Evolutionary conservation across 768 basidiomycete genomes (phyloP), one percentile per base, ranked within the genome.

Genomic region (Termitomyces eurrhizus): DNA sequence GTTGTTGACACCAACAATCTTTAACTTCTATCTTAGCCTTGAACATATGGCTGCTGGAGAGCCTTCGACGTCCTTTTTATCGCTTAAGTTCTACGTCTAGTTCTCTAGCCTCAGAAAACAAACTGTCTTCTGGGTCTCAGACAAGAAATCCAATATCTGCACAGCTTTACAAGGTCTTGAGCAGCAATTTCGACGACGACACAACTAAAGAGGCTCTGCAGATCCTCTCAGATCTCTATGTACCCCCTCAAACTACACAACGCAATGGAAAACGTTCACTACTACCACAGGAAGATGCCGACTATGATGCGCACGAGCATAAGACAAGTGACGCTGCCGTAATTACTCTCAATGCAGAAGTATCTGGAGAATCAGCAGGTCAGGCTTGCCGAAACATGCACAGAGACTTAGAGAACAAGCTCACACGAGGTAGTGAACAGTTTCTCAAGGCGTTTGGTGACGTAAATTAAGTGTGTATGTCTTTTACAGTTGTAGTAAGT

Each of bases 151-250:
- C 95, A 2, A 81, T 95, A 44, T 86, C 93, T n/a, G 74, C 90
- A 0, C 82, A 95, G 12, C 77, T 96, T n/a, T 95, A 93, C 74
- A 97, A 97, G n/a, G n/a, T n/a, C n/a, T n/a, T n/a, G n/a, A n/a
- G n/a, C n/a, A n/a, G n/a, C n/a, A n/a, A n/a, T n/a, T n/a, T n/a
- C n/a, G n/a, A n/a, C n/a, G n/a, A n/a, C n/a, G n/a, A n/a, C n/a
- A n/a, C n/a, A n/a, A n/a, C n/a, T n/a, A n/a, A n/a, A n/a, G n/a
- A n/a, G n/a, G n/a, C n/a, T n/a, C n/a, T n/a, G n/a, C n/a, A n/a
- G n/a, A n/a, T n/a, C n/a, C n/a, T n/a, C n/a, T n/a, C n/a, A n/a
- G n/a, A n/a, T n/a, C n/a, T n/a, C n/a, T 98, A 97, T 70, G 78
- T 77, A 0, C 58, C 73, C 18, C 59, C 73, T 3, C 56, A 48